phyloP scores from a whole-genome alignment of 176 grass and related monocot genomes.

The Ampelocalamus luodianensis region DNA sequence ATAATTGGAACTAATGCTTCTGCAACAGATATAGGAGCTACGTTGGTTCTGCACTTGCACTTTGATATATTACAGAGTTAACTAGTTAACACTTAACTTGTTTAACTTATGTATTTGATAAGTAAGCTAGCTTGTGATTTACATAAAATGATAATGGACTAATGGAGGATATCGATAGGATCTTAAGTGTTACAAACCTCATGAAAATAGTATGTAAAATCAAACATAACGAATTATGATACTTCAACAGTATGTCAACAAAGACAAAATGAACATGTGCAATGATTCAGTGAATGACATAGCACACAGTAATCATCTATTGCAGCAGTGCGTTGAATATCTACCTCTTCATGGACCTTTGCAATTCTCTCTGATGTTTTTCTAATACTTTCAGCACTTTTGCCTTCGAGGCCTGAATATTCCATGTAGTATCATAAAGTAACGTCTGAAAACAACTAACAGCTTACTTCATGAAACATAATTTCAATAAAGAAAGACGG shows the following conservation, averaged over 20 bases:
- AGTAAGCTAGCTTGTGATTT: conserved; percentile 15
- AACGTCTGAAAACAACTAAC: conserved; percentile 2
- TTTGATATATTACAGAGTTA: conserved; percentile 7
- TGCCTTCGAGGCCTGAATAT: conserved; percentile 67
- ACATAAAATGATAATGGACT: conserved; percentile 6
- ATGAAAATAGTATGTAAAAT: conserved; percentile 15
- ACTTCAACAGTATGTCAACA: background rate
- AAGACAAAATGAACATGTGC: background rate
- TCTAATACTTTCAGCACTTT: conserved; percentile 62
- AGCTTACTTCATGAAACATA: conserved; percentile 1
- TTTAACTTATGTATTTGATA: conserved; percentile 3
- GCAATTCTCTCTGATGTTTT: conserved; percentile 80
- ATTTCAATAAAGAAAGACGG: conserved; percentile 27
- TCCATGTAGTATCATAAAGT: conserved; percentile 8
- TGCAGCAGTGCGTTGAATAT: conserved; percentile 2
- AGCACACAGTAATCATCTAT: background rate
- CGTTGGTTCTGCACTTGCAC: background rate
- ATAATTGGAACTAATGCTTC: background rate
- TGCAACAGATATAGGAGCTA: conserved; percentile 9
- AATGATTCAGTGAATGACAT: background rate
- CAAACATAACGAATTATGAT: conserved; percentile 4
- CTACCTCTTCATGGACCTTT: conserved; percentile 69
- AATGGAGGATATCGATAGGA: conserved; percentile 8
- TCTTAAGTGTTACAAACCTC: background rate
- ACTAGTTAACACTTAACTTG: background rate